phyloP scores from a whole-genome alignment of 805 yeast species.

The Nakazawaea peltata region DNA sequence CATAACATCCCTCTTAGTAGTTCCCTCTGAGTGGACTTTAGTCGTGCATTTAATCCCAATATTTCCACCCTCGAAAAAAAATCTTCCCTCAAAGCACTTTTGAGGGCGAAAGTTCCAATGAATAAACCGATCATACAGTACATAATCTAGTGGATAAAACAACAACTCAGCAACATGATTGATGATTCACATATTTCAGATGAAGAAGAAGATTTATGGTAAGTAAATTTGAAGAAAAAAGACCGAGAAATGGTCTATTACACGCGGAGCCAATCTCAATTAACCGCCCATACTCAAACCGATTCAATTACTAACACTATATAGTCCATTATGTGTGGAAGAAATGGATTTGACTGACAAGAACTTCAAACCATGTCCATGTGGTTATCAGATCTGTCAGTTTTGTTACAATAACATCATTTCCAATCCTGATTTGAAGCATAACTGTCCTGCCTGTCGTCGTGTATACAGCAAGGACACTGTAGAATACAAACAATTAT shows the following conservation, averaged over 20 bases:
- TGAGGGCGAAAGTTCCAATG: too few species aligned
- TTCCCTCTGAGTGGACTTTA: too few species aligned
- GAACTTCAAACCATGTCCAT: conserved; percentile 98
- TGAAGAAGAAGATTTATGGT: conserved; percentile 73
- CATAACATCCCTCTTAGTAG: too few species aligned
- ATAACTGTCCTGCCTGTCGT: conserved; percentile 97
- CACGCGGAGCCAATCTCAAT: conserved; percentile 98
- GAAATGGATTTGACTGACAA: conserved; percentile 96
- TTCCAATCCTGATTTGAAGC: conserved; percentile 91
- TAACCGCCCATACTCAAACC: too few species aligned
- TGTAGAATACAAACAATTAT: conserved; percentile 77
- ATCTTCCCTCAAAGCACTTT: too few species aligned
- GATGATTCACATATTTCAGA: conserved; percentile 63
- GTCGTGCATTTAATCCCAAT: too few species aligned
- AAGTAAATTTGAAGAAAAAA: conserved; percentile 19
- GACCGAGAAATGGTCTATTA: conserved; percentile 83
- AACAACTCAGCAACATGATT: conserved; percentile 40
- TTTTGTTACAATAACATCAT: conserved; percentile 96
- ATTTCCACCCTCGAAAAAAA: too few species aligned
- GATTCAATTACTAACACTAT: conserved; percentile 1
- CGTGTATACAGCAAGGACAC: conserved; percentile 87
- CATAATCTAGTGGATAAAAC: conserved; percentile 48
- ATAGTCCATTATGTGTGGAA: conserved; percentile 93
- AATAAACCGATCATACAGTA: conserved; percentile 8
- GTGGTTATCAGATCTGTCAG: conserved; percentile 98